Percentiles rank a stretch among this genome's conserved stretches.
These are phyloP conservation scores for Pulveroboletus sp. DNA, from an alignment of 768 basidiomycete genomes.

Conservation along the genomic window DNA sequence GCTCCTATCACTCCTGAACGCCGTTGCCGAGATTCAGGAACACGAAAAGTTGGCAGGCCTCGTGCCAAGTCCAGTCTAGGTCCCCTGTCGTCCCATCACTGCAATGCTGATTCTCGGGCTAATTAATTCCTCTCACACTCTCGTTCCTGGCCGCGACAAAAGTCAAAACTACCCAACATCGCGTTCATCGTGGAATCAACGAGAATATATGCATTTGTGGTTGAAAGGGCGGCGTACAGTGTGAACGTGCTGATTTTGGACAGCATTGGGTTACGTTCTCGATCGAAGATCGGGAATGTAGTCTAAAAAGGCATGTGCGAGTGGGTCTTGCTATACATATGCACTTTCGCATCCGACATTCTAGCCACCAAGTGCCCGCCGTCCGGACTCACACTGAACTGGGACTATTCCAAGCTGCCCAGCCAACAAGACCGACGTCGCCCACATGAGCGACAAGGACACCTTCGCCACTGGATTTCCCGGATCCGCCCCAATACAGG, in stretches of 20 bases:
- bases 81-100: background rate
- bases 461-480: background rate
- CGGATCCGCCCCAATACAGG: background rate
- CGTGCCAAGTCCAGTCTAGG: background rate
- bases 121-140: background rate
- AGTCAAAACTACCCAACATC: background rate
- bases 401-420: background rate
- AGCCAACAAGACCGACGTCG: background rate
- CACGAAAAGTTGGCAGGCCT: background rate
- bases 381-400: background rate
- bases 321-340: no score
- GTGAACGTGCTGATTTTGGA: background rate
- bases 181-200: background rate
- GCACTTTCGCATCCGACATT: background rate
- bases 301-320: no score
- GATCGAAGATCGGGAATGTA: no score
- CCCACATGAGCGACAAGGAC: background rate
- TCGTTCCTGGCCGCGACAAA: no score
- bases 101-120: background rate
- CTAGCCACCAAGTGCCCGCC: background rate
- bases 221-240: background rate
- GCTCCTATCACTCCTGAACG: background rate
- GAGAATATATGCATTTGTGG: no score
- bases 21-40: background rate
- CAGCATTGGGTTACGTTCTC: no score